Conservation (phyloP, 768 basidiomycete species). For the Termitomyces sp. region DNA sequence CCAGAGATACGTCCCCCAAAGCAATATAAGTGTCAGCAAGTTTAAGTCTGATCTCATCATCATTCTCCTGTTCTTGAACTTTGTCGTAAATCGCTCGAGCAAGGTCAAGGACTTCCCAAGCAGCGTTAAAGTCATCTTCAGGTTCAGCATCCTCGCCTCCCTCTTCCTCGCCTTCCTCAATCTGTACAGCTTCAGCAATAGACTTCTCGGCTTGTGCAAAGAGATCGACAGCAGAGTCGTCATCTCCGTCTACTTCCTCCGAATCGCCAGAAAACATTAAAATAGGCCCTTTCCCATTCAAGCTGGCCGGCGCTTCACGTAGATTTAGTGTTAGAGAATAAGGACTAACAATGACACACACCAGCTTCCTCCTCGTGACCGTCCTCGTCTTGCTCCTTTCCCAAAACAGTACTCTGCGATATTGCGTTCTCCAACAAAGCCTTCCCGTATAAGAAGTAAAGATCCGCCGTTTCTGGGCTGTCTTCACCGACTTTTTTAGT, state of each 20-base stretch:
- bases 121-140: slow-evolving; percentile 96
- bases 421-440: slow-evolving; percentile 93
- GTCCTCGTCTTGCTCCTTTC: slow-evolving; percentile 73
- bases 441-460: slow-evolving; percentile 89
- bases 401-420: slow-evolving; percentile 78
- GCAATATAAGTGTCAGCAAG: slow-evolving; percentile 88
- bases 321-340: slow-evolving; percentile 3
- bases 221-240: slow-evolving; percentile 54
- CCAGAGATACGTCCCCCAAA: slow-evolving; percentile 93
- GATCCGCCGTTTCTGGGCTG: slow-evolving; percentile 77
- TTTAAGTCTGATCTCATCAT: slow-evolving; percentile 66
- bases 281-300: slow-evolving; percentile 46
- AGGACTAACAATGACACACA: slow-evolving; percentile 20
- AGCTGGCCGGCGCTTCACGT: slow-evolving; percentile 25
- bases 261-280: slow-evolving; percentile 80
- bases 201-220: slow-evolving; percentile 52
- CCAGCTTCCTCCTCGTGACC: slow-evolving; percentile 35
- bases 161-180: slow-evolving; percentile 46
- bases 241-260: slow-evolving; percentile 52
- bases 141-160: slow-evolving; percentile 73
- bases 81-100: slow-evolving; percentile 84
- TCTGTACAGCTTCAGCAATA: slow-evolving; percentile 38
- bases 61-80: slow-evolving; percentile 43
- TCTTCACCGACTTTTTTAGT: slow-evolving; percentile 74
- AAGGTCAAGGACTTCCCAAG: slow-evolving; percentile 97